Evolutionary conservation across 208 protist species (phyloP), one percentile per base, ranked within the genome.

Genomic region (Trypanosoma brucei): DNA sequence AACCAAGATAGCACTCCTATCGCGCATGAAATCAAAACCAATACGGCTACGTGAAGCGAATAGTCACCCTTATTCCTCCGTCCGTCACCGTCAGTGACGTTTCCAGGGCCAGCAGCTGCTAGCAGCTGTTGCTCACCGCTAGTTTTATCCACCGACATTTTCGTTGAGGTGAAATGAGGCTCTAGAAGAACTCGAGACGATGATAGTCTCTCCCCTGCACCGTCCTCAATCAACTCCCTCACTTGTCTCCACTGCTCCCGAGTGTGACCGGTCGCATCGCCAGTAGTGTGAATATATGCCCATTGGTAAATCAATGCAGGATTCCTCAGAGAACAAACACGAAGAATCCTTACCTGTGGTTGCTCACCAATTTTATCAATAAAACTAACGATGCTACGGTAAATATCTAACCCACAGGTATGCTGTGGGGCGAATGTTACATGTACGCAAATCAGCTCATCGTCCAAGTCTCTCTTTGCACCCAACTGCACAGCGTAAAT

Each of bases 141-240:
- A 39, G 13, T 38, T 14, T 9, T n/a, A 14, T 2, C 33, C 30
- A 42, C 13, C 49, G 53, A n/a, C 11, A 54, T 11, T 9, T 39
- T 68, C 49, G 56, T 44, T 14, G 30, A 37, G 6, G 30, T 35
- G 4, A 42, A 14, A 36, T 42, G 11, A 3, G 42, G 39, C 31
- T 55, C 49, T 30, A 45, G 45, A 2, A 66, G 4, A 30, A 83
- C 42, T 49, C 79, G 72, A 36, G 46, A 68, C 7, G 31, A 46
- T 31, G 40, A 6, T 36, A 78, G 58, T 6, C 38, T 46, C 46
- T 75, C 65, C 31, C 77, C 81, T 34, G 74, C 66, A 6, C 68
- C 76, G 31, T 87, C 81, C 66, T 87, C 81, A 45, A 87, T 77
- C 48, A 83, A 60, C 44, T 87, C 74, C 31, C 54, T 55, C 35